Conservation (phyloP, 805 yeast species). For the Candida coleopterorum region DNA sequence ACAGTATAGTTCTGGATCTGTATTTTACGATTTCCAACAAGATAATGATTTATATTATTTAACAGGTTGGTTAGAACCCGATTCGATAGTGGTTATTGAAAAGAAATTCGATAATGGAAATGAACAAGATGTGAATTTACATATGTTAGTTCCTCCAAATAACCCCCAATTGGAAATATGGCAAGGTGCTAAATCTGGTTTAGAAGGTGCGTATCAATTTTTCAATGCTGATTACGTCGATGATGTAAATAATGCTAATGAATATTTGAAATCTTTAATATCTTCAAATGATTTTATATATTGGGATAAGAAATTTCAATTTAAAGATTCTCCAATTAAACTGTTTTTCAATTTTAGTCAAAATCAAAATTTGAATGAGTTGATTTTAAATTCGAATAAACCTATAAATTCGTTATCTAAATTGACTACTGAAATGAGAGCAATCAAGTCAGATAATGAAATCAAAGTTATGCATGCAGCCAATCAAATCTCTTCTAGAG, state of each 20-base stretch:
- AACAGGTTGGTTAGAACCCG: conserved; percentile 92
- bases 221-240: conserved; percentile 83
- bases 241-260: conserved; percentile 40
- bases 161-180: conserved; percentile 77
- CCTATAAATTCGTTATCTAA: conserved; percentile 40
- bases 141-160: conserved; percentile 82
- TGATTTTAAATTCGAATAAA: conserved; percentile 27
- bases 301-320: conserved; percentile 42
- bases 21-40: conserved; percentile 89
- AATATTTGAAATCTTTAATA: conserved; percentile 45
- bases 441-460: conserved; percentile 73
- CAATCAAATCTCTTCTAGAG: conserved; percentile 75
- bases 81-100: conserved; percentile 64
- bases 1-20: conserved; percentile 84
- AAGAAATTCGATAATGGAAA: conserved; percentile 47
- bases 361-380: conserved; percentile 11
- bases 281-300: conserved; percentile 47
- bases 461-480: conserved; percentile 76
- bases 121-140: conserved; percentile 52
- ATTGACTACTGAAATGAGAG: conserved; percentile 48
- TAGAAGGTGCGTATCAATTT: conserved; percentile 70
- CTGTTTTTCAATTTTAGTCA: conserved; percentile 15
- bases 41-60: conserved; percentile 82
- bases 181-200: conserved; percentile 94
- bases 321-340: conserved; percentile 4